These are phyloP conservation scores for Termitomyces sp. DNA, from an alignment of 768 basidiomycete species.

Conservation along the genomic window DNA sequence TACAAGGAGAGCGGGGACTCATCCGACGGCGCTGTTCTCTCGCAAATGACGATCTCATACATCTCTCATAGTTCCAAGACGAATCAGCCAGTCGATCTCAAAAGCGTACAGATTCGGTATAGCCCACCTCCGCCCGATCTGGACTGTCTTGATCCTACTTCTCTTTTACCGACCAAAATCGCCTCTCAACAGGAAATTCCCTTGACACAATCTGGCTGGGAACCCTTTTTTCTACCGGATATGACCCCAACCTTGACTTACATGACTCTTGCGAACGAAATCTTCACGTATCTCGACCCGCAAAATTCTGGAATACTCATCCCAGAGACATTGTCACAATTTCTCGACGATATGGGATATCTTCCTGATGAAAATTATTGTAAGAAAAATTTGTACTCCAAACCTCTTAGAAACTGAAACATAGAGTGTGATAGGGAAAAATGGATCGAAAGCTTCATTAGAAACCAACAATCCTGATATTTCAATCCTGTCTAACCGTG, in stretches of 20 bases:
- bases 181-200: not conserved
- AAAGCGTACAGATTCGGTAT: not conserved
- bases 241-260: constrained; percentile 11
- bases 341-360: constrained; percentile 14
- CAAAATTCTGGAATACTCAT: constrained; percentile 6
- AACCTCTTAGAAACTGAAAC: not conserved
- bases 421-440: constrained; percentile 7
- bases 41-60: constrained; percentile 3
- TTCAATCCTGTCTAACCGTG: not conserved
- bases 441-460: constrained; percentile 3
- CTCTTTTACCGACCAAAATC: not conserved
- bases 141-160: not conserved
- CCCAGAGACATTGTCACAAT: constrained; percentile 10
- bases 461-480: not conserved
- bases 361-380: constrained; percentile 9
- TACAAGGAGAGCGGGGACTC: constrained; percentile 10
- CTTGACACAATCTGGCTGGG: constrained; percentile 3
- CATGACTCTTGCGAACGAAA: constrained; percentile 9
- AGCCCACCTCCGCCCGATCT: not conserved
- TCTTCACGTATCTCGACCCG: constrained; percentile 13
- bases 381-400: not conserved
- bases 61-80: not conserved
- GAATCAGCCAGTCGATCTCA: not conserved
- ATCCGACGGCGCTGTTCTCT: constrained; percentile 2
- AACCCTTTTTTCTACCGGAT: constrained; percentile 11